Base-by-base conservation (phyloP, 495 filamentous ascomycete genomes). In the Neurospora sp. region DNA sequence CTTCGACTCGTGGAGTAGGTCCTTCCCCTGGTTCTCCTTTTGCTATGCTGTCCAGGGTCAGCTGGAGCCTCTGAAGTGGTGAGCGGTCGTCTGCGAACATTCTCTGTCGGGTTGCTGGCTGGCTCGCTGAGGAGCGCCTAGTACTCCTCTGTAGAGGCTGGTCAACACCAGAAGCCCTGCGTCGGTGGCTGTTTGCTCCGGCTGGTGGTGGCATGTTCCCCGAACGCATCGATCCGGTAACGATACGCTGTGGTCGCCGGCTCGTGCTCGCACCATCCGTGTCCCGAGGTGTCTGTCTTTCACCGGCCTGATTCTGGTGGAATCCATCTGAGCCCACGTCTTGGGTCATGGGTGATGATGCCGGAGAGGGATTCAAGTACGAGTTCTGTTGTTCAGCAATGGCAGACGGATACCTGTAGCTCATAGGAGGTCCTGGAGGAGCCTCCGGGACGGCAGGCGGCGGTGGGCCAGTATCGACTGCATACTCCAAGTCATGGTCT, bases 11-110 rank as follows among this genome's bases (percentile, higher is more conserved):
- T 3, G 92, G 92, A 65, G 53, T 35, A 65, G 53, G 53, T 65
- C 53, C 53, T 35, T 65, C 72, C 92, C 87, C 78, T 93, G 97
- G 78, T 97, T 94, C 77, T 96, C 93, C 80, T 97, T 97, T 65
- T 79, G 90, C 96, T 76, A 97, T 94, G 79, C 92, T 93, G 79
- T 89, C 90, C 72, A 98, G 85, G 70, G 93, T 94, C 45, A 91
- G 88, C 82, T 98, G 96, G 70, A 99, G 88, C 80, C 90, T 94
- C 80, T 98, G 96, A 31, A 99, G 83, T 40, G 96, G 96, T 69
- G 94, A 97, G 69, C 92, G 89, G 78, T 94, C 91, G 31, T 89
- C 86, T 70, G 93, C 91, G 83, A 89, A 92, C 76, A 84, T 82
- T 83, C 81, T 86, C 14, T 80, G 78, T 38, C 81, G 81, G 27